These are phyloP conservation scores for Graphiopsis chlorocephala DNA, from an alignment of 2,329 filamentous ascomycete species.

Conservation along the genomic window DNA sequence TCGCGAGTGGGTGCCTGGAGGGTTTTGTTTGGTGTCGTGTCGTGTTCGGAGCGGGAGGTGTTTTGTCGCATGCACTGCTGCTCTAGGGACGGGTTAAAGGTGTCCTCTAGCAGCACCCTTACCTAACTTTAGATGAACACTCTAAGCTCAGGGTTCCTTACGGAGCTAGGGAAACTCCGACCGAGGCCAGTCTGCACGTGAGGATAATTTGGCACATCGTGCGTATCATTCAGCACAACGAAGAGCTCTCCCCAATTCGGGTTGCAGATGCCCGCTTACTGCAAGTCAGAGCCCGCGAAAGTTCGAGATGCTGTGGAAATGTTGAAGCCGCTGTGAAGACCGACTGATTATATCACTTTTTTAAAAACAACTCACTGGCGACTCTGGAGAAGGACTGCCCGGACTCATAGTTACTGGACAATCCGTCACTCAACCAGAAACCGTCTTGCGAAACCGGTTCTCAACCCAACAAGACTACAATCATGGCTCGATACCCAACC, in stretches of 20 bases:
- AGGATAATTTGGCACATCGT: neutral
- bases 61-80: neutral
- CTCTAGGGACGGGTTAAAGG: neutral
- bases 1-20: neutral
- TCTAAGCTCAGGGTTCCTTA: neutral
- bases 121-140: conserved; percentile 4
- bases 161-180: neutral
- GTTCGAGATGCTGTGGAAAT: neutral
- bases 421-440: neutral
- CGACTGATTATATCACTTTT: neutral
- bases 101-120: conserved; percentile 2
- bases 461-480: neutral
- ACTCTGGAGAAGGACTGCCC: neutral
- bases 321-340: neutral
- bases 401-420: neutral
- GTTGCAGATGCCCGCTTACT: neutral
- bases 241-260: neutral
- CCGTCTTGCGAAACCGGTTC: neutral
- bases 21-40: neutral
- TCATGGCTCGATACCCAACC: conserved; percentile 35
- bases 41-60: neutral
- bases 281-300: neutral
- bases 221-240: neutral
- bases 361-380: neutral
- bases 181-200: neutral